These are phyloP conservation scores for Alternaria consortialis DNA, from an alignment of 2,329 filamentous ascomycete genomes.

Conservation along the genomic window DNA sequence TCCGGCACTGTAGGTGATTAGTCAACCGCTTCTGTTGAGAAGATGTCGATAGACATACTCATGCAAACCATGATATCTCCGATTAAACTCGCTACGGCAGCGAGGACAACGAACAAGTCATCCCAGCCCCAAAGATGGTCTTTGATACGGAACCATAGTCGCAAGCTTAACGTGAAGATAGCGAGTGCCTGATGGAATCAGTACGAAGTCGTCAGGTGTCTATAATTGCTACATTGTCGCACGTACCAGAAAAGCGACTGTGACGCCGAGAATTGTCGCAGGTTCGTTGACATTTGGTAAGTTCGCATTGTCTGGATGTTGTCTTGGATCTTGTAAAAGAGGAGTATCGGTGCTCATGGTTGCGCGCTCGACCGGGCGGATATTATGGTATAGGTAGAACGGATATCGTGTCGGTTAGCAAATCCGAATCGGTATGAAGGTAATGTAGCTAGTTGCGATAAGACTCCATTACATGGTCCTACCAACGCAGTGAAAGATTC, in stretches of 20 bases:
- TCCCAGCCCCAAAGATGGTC: conserved; percentile 49
- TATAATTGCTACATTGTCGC: neutral
- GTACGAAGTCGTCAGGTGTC: conserved; percentile 5
- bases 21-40: neutral
- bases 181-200: conserved; percentile 32
- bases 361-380: neutral
- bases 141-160: conserved; percentile 42
- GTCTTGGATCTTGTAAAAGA: conserved; percentile 13
- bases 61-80: conserved; percentile 44
- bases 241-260: conserved; percentile 44
- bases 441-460: conserved; percentile 5
- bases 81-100: conserved; percentile 30
- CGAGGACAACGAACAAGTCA: conserved; percentile 45
- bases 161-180: conserved; percentile 36
- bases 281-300: conserved; percentile 41
- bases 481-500: neutral
- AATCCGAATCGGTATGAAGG: neutral
- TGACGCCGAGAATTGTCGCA: conserved; percentile 39
- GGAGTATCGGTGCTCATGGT: conserved; percentile 4
- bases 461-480: conserved; percentile 14
- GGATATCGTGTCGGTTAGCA: neutral
- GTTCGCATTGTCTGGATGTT: conserved; percentile 40
- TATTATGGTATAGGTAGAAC: neutral
- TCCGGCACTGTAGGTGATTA: conserved; percentile 38
- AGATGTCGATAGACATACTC: conserved; percentile 31